phyloP scores from a whole-genome alignment of 345 rosid genomes.

The Abelmoschus esculentus region DNA sequence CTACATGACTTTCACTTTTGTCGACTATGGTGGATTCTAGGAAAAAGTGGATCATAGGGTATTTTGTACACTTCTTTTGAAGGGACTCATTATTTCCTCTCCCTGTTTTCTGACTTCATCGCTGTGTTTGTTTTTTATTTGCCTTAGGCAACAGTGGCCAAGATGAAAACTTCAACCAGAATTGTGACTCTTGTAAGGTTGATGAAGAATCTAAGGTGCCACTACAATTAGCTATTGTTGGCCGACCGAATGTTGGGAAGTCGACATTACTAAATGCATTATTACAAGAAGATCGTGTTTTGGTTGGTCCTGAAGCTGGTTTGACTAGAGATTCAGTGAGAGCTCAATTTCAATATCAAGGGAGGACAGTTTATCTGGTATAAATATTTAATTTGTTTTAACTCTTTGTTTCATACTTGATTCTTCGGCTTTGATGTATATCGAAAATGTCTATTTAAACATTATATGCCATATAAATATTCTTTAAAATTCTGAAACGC shows the following conservation, averaged over 20 bases:
- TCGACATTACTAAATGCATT: conserved; percentile 81
- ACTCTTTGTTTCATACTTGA: neutral
- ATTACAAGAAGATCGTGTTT: conserved; percentile 86
- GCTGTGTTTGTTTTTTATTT: conserved; percentile 18
- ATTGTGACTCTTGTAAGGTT: conserved; percentile 32
- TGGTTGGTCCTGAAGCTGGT: conserved; percentile 97
- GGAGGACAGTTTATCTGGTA: conserved; percentile 81
- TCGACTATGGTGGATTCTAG: neutral
- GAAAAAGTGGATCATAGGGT: neutral
- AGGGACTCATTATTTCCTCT: neutral
- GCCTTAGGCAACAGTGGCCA: conserved; percentile 26
- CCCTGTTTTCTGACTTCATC: neutral
- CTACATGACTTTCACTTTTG: neutral
- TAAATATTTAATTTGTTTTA: neutral
- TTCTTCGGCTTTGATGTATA: neutral
- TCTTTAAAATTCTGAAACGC: neutral
- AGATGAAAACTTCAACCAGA: conserved; percentile 23
- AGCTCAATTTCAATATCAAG: conserved; percentile 70
- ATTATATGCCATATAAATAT: neutral
- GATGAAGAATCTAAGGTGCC: conserved; percentile 75
- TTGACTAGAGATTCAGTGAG: conserved; percentile 92
- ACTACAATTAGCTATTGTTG: conserved; percentile 88
- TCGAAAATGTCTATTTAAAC: neutral
- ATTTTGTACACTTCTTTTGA: neutral
- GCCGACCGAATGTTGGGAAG: conserved; percentile 93